Evolutionary conservation across 2,329 filamentous ascomycete species (phyloP), one percentile per base, ranked within the genome.

Genomic region (Pseudomassariella vexata): DNA sequence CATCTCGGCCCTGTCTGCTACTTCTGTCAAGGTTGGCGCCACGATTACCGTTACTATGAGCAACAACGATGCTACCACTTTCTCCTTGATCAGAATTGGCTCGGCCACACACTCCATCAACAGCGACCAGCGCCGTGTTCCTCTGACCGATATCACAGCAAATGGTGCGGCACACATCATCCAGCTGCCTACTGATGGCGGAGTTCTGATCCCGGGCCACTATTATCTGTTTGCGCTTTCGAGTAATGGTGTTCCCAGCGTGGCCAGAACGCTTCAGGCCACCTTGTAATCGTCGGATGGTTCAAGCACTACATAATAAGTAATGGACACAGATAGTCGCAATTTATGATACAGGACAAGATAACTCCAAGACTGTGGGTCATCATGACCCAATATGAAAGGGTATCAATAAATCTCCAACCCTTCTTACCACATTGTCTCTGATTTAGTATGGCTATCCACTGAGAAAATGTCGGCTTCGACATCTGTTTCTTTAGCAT

Each of bases 91-190:
- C 18, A 59, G 73, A 5, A 60, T 64, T 27, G 65, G 70, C 1
- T 63, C 59, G 4, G 55, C 57, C 4, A 78, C 74, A 0, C 73
- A 77, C 46, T 65, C 69, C 2, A 62, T 76, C 28, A 72, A 79
- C 42, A 77, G 66, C 0, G 74, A 79, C 47, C 72, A 77, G 54
- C 52, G 74, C 15, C 63, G 73, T 7, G 57, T 78, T 28, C 56
- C 66, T 10, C 49, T 74, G 15, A 54, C 47, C 4, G 38, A 53
- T 5, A 44, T 45, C 4, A 32, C 33, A 9, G 35, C 39, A 5
- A 43, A 41, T 19, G 51, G 50, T 0, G 53, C 45, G 4, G 49
- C 36, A 2, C 71, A 66, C 36, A 57, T 47, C 0, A 47, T 69
- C 4, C 49, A 46, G 1, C 48, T 74, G 5, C 70, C 70, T 0